Base-by-base conservation (phyloP, 371 early-diverging fungal genomes). In the Mortierella sp. region DNA sequence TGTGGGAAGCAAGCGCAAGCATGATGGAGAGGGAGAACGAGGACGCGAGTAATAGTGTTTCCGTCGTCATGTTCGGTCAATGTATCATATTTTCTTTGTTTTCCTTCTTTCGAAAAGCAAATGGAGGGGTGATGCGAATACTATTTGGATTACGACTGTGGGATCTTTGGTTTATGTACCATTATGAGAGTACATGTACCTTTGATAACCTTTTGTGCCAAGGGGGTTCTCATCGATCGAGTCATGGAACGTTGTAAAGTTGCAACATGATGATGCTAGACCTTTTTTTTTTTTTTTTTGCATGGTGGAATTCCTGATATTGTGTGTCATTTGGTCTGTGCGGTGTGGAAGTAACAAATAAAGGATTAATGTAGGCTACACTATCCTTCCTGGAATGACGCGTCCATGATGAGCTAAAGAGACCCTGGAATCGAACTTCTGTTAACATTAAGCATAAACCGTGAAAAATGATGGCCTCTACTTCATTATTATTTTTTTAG, bases 1-100 rank as follows among this genome's bases (percentile, higher is more conserved):
- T 74, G 32, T 38, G 0, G 79, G 79, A 11, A 55, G 43, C n/a
- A 78, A 78, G 38, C 77, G 77, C 58, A 77, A 77, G 58, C 44
- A 71, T 48, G 77, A 77, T 32, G 46, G 55, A 24, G 72, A 71
- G 4, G 70, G 32, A 27, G 46, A 48, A 46, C 32, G 46, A 27
- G 71, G 44, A 44, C 48, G 71, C 18, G 56, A 74, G n/a, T 74
- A 55, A 24, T 46, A 72, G 21, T n/a, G 4, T 21, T 38, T 72
- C n/a, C n/a, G 24, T 72, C 44, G 44, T 32, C 51, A 24, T 51
- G 14, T 70, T 70, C 46, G 46, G 14, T 72, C 11, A 16, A 68
- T 68, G 68, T 68, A 68, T 24, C 51, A 51, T 51, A 51, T 51
- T 51, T 21, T 51, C 21, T 51, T 51, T 51, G 51, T 51, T 21